Percentiles rank a stretch among this genome's conserved stretches.
Conservation (phyloP, 352 stramenopile genomes). For the Phytophthora hibernalis region DNA sequence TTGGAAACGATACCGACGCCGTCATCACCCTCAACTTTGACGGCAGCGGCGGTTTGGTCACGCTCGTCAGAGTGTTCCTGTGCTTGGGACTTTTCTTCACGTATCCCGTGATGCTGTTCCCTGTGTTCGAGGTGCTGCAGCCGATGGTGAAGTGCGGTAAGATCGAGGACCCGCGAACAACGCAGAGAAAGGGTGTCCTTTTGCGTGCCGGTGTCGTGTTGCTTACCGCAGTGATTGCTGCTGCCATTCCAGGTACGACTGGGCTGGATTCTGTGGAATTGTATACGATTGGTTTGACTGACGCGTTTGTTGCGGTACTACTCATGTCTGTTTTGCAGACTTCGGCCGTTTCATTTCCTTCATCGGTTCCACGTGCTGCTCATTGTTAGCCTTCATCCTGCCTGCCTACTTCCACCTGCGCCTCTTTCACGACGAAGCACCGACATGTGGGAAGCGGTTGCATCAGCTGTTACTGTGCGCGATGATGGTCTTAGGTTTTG, state of each 20-base stretch:
- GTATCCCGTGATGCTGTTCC: constrained; percentile 95
- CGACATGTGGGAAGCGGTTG: constrained; percentile 24
- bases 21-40: constrained; percentile 92
- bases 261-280: not conserved
- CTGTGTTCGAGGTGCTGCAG: constrained; percentile 84
- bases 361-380: constrained; percentile 92
- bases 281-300: not conserved
- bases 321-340: constrained; percentile 45
- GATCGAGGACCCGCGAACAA: constrained; percentile 14
- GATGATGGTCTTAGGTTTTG: constrained; percentile 48
- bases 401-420: constrained; percentile 86
- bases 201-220: constrained; percentile 76
- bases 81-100: constrained; percentile 92
- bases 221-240: constrained; percentile 80
- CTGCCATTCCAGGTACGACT: constrained; percentile 65
- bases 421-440: constrained; percentile 57
- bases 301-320: not conserved
- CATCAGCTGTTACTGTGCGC: constrained; percentile 41
- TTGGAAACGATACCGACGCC: constrained; percentile 80
- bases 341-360: constrained; percentile 94
- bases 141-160: constrained; percentile 38
- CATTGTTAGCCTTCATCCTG: constrained; percentile 90
- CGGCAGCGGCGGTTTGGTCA: constrained; percentile 58
- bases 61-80: constrained; percentile 87
- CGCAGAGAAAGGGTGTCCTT: constrained; percentile 41